Evolutionary conservation across 208 protist species (phyloP).

Genomic region (Phytomonas francai): DNA sequence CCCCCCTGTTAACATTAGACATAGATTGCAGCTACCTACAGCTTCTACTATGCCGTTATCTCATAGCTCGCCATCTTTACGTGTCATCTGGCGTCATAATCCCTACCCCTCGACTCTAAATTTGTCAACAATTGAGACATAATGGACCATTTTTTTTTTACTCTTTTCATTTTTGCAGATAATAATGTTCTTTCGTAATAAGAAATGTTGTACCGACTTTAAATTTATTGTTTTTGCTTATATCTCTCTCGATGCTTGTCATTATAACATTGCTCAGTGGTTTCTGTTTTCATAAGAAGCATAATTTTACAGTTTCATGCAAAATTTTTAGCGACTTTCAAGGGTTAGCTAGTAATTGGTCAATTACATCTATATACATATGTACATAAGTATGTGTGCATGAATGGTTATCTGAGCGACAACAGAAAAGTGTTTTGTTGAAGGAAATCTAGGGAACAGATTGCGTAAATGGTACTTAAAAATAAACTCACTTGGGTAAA

Average conservation of each 20-base stretch:
- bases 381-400: slow-evolving; percentile 6
- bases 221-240: slow-evolving; percentile 8
- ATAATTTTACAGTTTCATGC: slow-evolving; percentile 13
- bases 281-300: neutral
- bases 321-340: neutral
- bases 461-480: neutral
- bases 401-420: neutral
- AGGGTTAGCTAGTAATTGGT: neutral
- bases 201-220: slow-evolving; percentile 4
- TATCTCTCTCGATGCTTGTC: slow-evolving; percentile 12
- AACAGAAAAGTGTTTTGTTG: neutral
- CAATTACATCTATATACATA: slow-evolving; percentile 10
- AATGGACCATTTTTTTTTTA: neutral
- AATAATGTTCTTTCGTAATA: neutral
- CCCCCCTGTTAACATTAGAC: slow-evolving; percentile 19
- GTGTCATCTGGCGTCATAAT: slow-evolving; percentile 76
- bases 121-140: slow-evolving; percentile 68
- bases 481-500: neutral
- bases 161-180: neutral
- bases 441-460: neutral
- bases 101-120: slow-evolving; percentile 51
- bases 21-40: neutral
- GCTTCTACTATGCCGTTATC: slow-evolving; percentile 26
- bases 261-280: neutral
- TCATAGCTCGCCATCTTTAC: slow-evolving; percentile 52